Conservation (phyloP, 768 basidiomycete species). For the Termitomyces sp. region DNA sequence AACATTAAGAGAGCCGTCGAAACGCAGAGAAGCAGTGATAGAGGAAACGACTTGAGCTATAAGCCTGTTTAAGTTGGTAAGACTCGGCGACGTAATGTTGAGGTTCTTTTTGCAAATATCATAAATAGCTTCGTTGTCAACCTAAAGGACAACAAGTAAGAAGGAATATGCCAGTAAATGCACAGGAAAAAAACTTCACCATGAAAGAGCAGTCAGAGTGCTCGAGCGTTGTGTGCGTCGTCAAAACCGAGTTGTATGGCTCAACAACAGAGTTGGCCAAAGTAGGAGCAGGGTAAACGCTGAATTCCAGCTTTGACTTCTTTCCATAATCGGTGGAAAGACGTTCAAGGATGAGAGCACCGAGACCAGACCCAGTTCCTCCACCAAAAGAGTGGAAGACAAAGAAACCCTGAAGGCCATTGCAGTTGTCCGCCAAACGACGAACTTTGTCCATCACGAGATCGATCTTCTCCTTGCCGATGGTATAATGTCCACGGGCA, state of each 20-base stretch:
- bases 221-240: constrained; percentile 98
- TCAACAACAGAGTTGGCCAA: constrained; percentile 96
- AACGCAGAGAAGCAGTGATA: constrained; percentile 93
- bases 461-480: constrained; percentile 98
- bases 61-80: constrained; percentile 90
- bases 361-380: constrained; percentile 98
- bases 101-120: constrained; percentile 98
- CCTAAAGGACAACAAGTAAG: too few species aligned
- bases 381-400: constrained; percentile 99
- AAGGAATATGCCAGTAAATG: too few species aligned
- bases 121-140: constrained; percentile 99
- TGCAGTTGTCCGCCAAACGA: constrained; percentile 92
- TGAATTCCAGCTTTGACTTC: constrained; percentile 98
- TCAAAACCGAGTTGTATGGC: constrained; percentile 97
- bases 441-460: constrained; percentile 94
- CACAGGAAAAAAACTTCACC: too few species aligned
- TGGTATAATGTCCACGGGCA: constrained; percentile 96
- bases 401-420: constrained; percentile 98
- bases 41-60: constrained; percentile 99
- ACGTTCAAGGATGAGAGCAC: constrained; percentile 93
- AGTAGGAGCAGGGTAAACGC: constrained; percentile 93
- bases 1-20: constrained; percentile 96
- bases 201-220: constrained; percentile 99
- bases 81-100: constrained; percentile 77
- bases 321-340: constrained; percentile 99